Base-by-base conservation (phyloP, 164 flowering plant species). In the Macadamia tetraphylla region DNA sequence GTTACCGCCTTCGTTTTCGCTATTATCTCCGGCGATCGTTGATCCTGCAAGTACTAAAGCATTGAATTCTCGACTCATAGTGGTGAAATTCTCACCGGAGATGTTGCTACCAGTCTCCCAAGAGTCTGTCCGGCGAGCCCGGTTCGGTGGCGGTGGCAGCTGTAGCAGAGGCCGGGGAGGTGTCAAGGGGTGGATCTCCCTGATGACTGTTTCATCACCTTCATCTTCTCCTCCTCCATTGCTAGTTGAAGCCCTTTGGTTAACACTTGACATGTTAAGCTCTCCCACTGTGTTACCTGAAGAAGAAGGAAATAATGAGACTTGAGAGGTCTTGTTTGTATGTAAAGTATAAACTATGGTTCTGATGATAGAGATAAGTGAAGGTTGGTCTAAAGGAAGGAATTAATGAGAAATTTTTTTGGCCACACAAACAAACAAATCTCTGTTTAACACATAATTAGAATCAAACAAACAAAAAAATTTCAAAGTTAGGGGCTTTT, bases 1-100 rank as follows among this genome's bases (percentile, higher is more conserved):
- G 57, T 53, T 53, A 17, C n/a, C 57, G 14, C 57, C 57, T 5
- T 53, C 57, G 18, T 53, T 53, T 53, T 53, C 57, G 17, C 57
- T 3, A 1, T 53, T 17, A 17, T 14, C 13, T 5, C 57, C 73
- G 8, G 40, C 40, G 40, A 71, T 58, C 13, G 71, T 56, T 2
- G 84, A 73, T 10, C 84, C 86, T 0, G 82, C 86, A 11, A 83
- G 10, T 49, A 81, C 84, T 43, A 71, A 53, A 30, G 70, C 74
- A 63, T 71, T 81, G 70, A 87, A 85, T 67, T 85, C 92, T 18
- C 86, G 18, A 53, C 89, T 85, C 78, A 85, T 81, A 78, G 74
- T 76, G 10, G 83, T 74, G 72, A 83, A 83, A 60, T 82, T 83
- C 59, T 88, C 87, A 40, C 77, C 6, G 83, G 74, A 7, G 72